Base-by-base conservation (phyloP, 805 yeast species). In the Ogataea kodamae region DNA sequence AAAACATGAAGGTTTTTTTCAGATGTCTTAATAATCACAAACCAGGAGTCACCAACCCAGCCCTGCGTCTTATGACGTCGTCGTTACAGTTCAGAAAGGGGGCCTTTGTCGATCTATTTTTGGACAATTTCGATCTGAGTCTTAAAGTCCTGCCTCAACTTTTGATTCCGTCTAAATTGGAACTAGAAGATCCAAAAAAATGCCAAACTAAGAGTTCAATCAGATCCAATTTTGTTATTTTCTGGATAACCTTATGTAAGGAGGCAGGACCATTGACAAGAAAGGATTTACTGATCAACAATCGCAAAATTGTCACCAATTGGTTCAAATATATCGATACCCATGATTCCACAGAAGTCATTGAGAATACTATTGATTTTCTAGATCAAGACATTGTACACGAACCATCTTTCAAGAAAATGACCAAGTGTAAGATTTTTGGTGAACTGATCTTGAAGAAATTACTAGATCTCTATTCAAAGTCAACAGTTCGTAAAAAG, bases 381-480 rank as follows among this genome's bases (percentile, higher is more conserved):
- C 61, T 86, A 37, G 73, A 67, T 11, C 51, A 59, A 1, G 61
- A 64, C 14, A 69, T 89, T 3, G 50, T 86, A 21, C 54, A 61
- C 17, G 97, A 89, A 45, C 49, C 63, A 3, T 59, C 70, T 9
- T 81, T 78, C 52, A 75, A 75, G 45, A 80, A 78, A 49, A 64
- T 79, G 40, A 72, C 87, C 0, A 89, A 88, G 54, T 72, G 86
- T 40, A 75, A 76, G 40, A 70, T 88, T 10, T 71, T 90, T 49
- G 86, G 85, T 47, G 97, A 89, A 52, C 74, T 82, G 67, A 74
- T 80, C 14, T 51, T 87, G 38, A 67, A 69, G 17, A 76, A 76
- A 34, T 45, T 86, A 18, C 72, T 76, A 20, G 65, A 72, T 3
- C 54, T 86, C 3, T 77, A 59, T 42, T 20, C 59, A 40, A 18